Evolutionary conservation across 2,329 filamentous ascomycete genomes (phyloP), one percentile per base, ranked within the genome.

Genomic region (Neospermospora avenae): DNA sequence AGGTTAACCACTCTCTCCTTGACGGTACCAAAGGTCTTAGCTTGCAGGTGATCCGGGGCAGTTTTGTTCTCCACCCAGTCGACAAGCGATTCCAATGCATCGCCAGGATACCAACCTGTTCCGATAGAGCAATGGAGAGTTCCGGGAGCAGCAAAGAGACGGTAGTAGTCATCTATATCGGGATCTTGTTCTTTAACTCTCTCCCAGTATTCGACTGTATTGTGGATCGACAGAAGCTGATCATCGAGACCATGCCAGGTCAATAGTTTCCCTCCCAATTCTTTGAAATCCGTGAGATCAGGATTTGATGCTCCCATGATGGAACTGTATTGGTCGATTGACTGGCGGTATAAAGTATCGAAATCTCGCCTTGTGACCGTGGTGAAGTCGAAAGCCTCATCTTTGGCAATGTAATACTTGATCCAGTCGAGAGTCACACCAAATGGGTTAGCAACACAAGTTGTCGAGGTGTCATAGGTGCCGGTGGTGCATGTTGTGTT

Each of bases 61-160:
- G 34, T 16, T 13, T 48, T 48, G 16, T 73, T 65, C 57, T 74
- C 71, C 3, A 72, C 71, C 71, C 72, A 74, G 1, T 63, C 58
- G 14, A 65, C 64, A 2, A 74, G 56, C 48, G 69, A 66, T 4
- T 63, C 67, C 39, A 73, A 71, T 4, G 70, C 49, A 4, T 55
- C 35, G 3, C 28, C 55, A 5, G 72, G 71, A 34, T 63, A 55
- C 6, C 61, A 63, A 0, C 72, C 69, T 4, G 37, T 45, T 3
- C 55, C 55, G 16, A 14, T 18, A 4, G 25, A 22, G 35, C 62
- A 64, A 37, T 64, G 59, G 10, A 37, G 31, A 11, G 59, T 45
- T 7, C 62, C 62, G 2, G 60, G 62, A 22, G 55, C 62, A 20
- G 51, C 31, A 31, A 64, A 64, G 11, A 62, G 24, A 8, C 62